Evolutionary conservation across 768 basidiomycete genomes (phyloP), one percentile per base, ranked within the genome.

Genomic region (Chalciporus pseudorubinellus): DNA sequence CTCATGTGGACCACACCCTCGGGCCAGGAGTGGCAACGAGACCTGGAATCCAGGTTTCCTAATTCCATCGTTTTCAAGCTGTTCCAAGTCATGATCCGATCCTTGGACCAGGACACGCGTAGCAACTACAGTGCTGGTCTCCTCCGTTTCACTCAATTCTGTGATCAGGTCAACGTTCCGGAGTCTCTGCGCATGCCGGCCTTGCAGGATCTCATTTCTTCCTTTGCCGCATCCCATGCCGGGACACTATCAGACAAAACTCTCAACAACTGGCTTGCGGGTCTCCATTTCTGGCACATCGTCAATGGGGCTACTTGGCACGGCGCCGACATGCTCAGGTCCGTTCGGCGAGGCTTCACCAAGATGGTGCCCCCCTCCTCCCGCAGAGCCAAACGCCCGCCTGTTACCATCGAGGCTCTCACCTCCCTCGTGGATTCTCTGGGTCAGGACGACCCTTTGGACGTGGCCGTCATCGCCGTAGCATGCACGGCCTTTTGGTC

Each of bases 251-350:
- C 63, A 0, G 58, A 55, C 0, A 57, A 55, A 12, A 68, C 70
- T 0, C 59, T 74, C 18, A 56, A 59, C 3, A 59, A 56, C 1
- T 77, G 74, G 74, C 26, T 76, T 2, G 62, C 71, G 0, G 70
- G 71, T 3, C 26, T 77, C 0, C 53, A 66, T 0, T 59, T 59
- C 3, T 78, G 74, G 74, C 75, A 78, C 7, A 6, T 24, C 0
- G 12, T 44, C 1, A 44, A 50, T 1, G 36, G 49, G 1, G 14
- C 43, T 0, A n/a, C 10, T 1, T 50, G 48, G 43, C n/a, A 28
- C 0, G 16, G 43, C 0, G 2, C 26, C 1, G n/a, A 50, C 20
- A 50, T 50, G 43, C 45, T 38, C 11, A n/a, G 7, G 7, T 18
- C 13, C 36, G 16, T 38, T 14, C 7, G 36, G 6, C 12, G 6